These are phyloP conservation scores for Rhizopus sp. DNA, from an alignment of 371 early-diverging fungal genomes.

Conservation along the genomic window DNA sequence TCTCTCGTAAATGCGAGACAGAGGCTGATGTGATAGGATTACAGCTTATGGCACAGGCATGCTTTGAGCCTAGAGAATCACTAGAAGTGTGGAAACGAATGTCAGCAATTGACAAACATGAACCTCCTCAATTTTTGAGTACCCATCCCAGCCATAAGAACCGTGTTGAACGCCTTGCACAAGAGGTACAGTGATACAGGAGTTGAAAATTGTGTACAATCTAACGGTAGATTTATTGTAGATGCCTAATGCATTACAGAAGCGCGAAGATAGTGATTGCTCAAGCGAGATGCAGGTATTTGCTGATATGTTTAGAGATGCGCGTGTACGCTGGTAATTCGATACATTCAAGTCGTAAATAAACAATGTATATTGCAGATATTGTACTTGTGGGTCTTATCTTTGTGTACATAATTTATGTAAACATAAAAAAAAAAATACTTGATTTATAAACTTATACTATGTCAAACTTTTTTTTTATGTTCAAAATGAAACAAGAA, in stretches of 20 bases:
- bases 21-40: conserved; percentile 94
- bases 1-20: conserved; percentile 85
- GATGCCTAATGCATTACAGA: conserved; percentile 41
- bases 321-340: conserved; percentile 39
- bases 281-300: conserved; percentile 31
- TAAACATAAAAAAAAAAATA: too few species aligned
- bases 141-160: conserved; percentile 86
- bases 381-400: too few species aligned
- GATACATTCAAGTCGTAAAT: too few species aligned
- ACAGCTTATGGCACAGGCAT: conserved; percentile 88
- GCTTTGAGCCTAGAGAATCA: conserved; percentile 87
- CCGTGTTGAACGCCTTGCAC: conserved; percentile 68
- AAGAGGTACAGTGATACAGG: conserved; percentile 33
- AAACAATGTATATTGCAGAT: too few species aligned
- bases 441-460: too few species aligned
- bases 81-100: conserved; percentile 65
- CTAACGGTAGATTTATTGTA: not conserved
- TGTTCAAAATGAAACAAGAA: too few species aligned
- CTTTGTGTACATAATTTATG: too few species aligned
- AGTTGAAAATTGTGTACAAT: not conserved
- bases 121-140: conserved; percentile 69
- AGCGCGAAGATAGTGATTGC: conserved; percentile 40
- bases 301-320: conserved; percentile 36
- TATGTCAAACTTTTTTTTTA: too few species aligned
- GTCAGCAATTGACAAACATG: conserved; percentile 33